These are phyloP conservation scores for Fomitopsis pulvina DNA, from an alignment of 768 basidiomycete genomes.

Conservation along the genomic window DNA sequence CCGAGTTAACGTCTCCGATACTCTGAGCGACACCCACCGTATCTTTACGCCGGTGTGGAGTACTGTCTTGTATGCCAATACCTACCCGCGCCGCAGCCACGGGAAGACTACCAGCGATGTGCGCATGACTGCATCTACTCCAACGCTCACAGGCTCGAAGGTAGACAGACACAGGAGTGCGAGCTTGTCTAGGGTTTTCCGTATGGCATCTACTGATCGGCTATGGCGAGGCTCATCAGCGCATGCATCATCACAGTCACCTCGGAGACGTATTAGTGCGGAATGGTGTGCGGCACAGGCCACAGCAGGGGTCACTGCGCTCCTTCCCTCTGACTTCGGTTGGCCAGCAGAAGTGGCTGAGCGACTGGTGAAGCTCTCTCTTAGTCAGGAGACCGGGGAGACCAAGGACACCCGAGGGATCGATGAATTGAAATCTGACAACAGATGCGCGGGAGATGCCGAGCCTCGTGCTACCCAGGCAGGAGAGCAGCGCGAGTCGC, in stretches of 20 bases:
- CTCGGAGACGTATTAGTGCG: conserved; percentile 46
- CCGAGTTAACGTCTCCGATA: conserved; percentile 9
- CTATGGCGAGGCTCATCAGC: neutral
- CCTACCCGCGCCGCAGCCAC: conserved; percentile 17
- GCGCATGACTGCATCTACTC: conserved; percentile 1
- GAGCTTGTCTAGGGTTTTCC: conserved; percentile 18
- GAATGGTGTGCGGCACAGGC: conserved; percentile 51
- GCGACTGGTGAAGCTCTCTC: conserved; percentile 45
- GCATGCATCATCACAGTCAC: conserved; percentile 9
- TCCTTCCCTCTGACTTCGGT: conserved; percentile 24
- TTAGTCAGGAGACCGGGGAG: conserved; percentile 22
- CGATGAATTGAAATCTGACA: neutral
- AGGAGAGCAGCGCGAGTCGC: conserved; percentile 6
- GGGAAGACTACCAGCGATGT: conserved; percentile 5
- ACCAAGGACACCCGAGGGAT: neutral
- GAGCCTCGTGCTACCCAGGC: conserved; percentile 16
- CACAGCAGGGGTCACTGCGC: conserved; percentile 23
- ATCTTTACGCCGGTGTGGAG: neutral
- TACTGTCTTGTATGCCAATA: conserved; percentile 9
- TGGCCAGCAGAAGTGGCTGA: conserved; percentile 58
- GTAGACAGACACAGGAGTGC: conserved; percentile 24
- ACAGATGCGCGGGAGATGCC: conserved; percentile 12
- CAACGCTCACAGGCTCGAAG: neutral
- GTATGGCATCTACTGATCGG: conserved; percentile 1
- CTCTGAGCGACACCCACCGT: conserved; percentile 2